Evolutionary conservation across 176 grass and related monocot genomes (phyloP), one percentile per base, ranked within the genome.

Genomic region (Thinopyrum elongatum): DNA sequence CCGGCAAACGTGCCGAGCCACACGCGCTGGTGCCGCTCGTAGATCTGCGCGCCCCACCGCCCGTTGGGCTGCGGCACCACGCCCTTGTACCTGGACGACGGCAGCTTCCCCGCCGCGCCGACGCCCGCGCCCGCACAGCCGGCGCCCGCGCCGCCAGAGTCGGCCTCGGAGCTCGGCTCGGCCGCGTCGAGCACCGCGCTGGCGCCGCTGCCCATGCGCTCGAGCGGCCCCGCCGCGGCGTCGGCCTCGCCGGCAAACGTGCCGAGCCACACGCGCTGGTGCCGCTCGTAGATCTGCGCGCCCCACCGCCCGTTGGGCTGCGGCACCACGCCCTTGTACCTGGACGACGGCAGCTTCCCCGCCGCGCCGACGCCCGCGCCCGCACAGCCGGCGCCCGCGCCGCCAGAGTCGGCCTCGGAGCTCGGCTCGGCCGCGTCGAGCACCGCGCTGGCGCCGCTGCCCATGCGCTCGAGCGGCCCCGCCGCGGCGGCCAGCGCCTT

Each of bases 291-390:
- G 91, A 99, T 99, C 92, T 99, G 97, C 39, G 97, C 87, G 22
- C 97, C 97, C 97, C 97, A 99, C 27, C 97, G 85, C 42, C 97
- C 97, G 89, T 99, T 99, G n/a, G 97, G 97, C 92, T 99, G 97
- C 3, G 97, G 89, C 46, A 99, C 97, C 9, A 99, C 97, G 65
- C 97, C 97, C 82, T 99, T 99, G 90, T 79, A 96, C 70, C 63
- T 78, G 4, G 90, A 94, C 70, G 94, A 99, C 44, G 92, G 90
- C 66, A 96, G 90, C 77, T 88, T 91, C 1, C 89, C 69, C 19
- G 21, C 39, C 14, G 59, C 21, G 15, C 63, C 2, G 15, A 9
- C 36, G 36, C n/a, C n/a, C n/a, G 36, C 31, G 6, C 9, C 21
- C 36, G n/a, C 70, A 2, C 4, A 10, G 10, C 4, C n/a, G 9